phyloP scores from a whole-genome alignment of 179 eudicot genomes.

The Silene noctiflora region DNA sequence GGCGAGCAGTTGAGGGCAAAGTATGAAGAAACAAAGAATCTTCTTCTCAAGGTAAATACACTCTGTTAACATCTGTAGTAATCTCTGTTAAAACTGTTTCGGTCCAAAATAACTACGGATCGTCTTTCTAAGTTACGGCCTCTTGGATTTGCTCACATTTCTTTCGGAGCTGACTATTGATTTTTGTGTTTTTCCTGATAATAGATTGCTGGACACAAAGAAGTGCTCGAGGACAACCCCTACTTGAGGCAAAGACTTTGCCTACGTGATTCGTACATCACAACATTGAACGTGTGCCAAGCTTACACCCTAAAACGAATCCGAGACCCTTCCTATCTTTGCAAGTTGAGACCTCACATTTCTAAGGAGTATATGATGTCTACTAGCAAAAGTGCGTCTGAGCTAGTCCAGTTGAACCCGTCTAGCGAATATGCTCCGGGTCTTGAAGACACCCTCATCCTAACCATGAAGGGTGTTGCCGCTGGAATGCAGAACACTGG shows the following conservation, averaged over 20 bases:
- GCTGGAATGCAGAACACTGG: conserved; percentile 98
- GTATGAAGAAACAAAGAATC: conserved; percentile 63
- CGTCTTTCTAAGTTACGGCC: too few species aligned
- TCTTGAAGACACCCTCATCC: conserved; percentile 87
- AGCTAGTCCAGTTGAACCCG: conserved; percentile 66
- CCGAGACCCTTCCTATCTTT: conserved; percentile 61
- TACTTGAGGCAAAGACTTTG: conserved; percentile 67
- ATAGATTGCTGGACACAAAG: conserved; percentile 74
- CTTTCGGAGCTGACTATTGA: not conserved
- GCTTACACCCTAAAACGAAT: conserved; percentile 70
- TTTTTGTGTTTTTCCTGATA: not conserved
- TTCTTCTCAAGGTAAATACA: conserved; percentile 66
- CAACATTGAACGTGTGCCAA: conserved; percentile 64
- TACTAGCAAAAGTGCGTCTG: conserved; percentile 55
- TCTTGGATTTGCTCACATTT: not conserved
- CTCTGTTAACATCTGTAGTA: too few species aligned
- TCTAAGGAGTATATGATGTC: conserved; percentile 54
- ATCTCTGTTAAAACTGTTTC: too few species aligned
- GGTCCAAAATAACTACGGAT: too few species aligned
- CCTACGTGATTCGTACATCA: conserved; percentile 70
- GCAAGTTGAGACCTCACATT: conserved; percentile 59
- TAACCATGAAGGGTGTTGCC: conserved; percentile 99
- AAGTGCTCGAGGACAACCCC: conserved; percentile 67
- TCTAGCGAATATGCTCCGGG: conserved; percentile 91
- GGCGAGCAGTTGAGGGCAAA: conserved; percentile 59